These are phyloP conservation scores for Aspergillus heteromorphus DNA, from an alignment of 495 filamentous ascomycete genomes.

Conservation along the genomic window DNA sequence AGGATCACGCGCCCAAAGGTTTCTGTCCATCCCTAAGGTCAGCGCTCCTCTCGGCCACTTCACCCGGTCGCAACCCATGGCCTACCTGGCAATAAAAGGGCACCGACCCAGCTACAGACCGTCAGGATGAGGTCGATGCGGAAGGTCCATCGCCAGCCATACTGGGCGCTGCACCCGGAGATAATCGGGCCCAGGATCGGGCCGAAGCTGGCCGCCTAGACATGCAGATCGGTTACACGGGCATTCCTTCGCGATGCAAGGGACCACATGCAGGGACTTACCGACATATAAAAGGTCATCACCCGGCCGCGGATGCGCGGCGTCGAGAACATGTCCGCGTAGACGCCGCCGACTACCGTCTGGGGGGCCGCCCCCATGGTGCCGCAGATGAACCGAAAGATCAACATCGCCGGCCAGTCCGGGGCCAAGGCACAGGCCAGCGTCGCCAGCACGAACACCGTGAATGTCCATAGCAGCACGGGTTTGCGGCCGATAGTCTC, in stretches of 20 bases:
- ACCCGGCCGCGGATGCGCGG: conserved; percentile 56
- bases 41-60: neutral
- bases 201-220: conserved; percentile 62
- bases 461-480: conserved; percentile 57
- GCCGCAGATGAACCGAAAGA: conserved; percentile 65
- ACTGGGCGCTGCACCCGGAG: conserved; percentile 53
- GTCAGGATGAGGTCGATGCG: conserved; percentile 58
- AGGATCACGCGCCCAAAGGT: conserved; percentile 53
- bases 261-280: conserved; percentile 32
- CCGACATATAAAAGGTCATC: conserved; percentile 68
- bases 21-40: neutral
- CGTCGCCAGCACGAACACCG: conserved; percentile 60
- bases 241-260: neutral
- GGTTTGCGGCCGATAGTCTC: conserved; percentile 64
- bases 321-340: conserved; percentile 65
- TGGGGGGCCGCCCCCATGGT: conserved; percentile 62
- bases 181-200: conserved; percentile 65
- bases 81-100: conserved; percentile 43
- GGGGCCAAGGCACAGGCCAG: conserved; percentile 66
- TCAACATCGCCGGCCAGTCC: conserved; percentile 57
- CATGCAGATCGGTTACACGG: neutral
- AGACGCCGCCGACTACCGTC: conserved; percentile 65
- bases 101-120: conserved; percentile 36
- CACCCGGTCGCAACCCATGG: neutral
- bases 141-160: conserved; percentile 64